These are phyloP conservation scores for Apiospora phragmitis DNA, from an alignment of 2,329 filamentous ascomycete species.

Conservation along the genomic window DNA sequence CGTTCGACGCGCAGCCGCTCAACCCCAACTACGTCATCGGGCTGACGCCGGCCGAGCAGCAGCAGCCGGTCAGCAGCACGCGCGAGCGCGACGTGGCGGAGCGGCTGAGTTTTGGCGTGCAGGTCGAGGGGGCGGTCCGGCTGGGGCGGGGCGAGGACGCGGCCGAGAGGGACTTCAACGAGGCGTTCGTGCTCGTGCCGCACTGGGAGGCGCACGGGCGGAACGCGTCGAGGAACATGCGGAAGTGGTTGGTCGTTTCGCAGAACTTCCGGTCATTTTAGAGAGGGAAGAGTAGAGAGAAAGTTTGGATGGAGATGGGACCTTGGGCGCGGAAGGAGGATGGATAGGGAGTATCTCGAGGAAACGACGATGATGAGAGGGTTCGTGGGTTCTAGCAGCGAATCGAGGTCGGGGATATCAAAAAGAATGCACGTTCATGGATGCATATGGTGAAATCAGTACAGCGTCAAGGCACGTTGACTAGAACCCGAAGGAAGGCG, in stretches of 20 bases:
- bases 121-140: constrained; percentile 71
- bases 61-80: constrained; percentile 38
- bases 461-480: background rate
- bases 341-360: background rate
- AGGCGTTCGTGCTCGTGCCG: constrained; percentile 79
- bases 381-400: too few relatives aligned
- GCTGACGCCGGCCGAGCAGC: constrained; percentile 43
- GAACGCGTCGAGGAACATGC: constrained; percentile 53
- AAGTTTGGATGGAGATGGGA: background rate
- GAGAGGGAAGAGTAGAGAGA: background rate
- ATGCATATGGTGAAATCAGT: background rate
- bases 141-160: constrained; percentile 64
- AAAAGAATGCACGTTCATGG: background rate
- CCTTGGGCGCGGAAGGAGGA: background rate
- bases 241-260: constrained; percentile 67
- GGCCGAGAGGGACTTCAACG: constrained; percentile 72
- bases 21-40: constrained; percentile 66
- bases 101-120: constrained; percentile 70
- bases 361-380: background rate
- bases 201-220: constrained; percentile 62
- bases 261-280: constrained; percentile 68
- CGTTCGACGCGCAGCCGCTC: constrained; percentile 75
- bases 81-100: constrained; percentile 36
- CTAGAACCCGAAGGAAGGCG: background rate
- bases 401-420: background rate